Evolutionary conservation across 2,329 filamentous ascomycete genomes (phyloP), one percentile per base, ranked within the genome.

Genomic region (Pezicula radicicola): DNA sequence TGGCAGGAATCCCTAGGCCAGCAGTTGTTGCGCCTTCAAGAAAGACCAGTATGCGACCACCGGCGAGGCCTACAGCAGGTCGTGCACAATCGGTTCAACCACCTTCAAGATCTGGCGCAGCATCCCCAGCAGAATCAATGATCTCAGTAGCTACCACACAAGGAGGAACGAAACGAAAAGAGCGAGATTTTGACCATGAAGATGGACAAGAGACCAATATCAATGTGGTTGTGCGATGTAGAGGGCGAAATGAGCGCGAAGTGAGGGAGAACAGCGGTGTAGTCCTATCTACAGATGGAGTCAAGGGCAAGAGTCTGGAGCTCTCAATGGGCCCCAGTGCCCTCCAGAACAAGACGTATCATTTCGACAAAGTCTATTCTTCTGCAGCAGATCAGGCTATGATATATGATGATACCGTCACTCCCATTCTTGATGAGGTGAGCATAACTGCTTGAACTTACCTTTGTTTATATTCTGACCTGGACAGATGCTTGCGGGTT

Each of bases 311-410:
- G 64, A 81, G 79, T 37, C 84, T 99, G 25, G 88, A 95, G 60
- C 72, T 99, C 45, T 92, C 87, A 3, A 96, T 97, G 90, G 94
- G 93, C 1, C 87, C 92, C 0, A 96, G 87, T 70, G 89, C 94
- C 33, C 73, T 97, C 52, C 95, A 87, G 75, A 96, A 99, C 73
- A 97, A 97, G 74, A 89, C 90, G 0, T 99, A 99, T 68, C 86
- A 88, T 58, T 99, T 99, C 68, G 94, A 99, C 72, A 94, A 93
- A 66, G 94, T 97, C 59, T 99, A 96, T 65, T 97, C 94, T 1
- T 89, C 89, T 1, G 94, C 93, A 1, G 93, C 94, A 1, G 94
- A 97, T 64, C 94, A 99, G 72, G 83, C 79, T 48, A 95, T 96
- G 80, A 78, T 99, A 8, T 99, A 94, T 66, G 93, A 99, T 59